Evolutionary conservation across 164 flowering plant species (phyloP), one percentile per base, ranked within the genome.

Genomic region (Stephania yunnanensis): DNA sequence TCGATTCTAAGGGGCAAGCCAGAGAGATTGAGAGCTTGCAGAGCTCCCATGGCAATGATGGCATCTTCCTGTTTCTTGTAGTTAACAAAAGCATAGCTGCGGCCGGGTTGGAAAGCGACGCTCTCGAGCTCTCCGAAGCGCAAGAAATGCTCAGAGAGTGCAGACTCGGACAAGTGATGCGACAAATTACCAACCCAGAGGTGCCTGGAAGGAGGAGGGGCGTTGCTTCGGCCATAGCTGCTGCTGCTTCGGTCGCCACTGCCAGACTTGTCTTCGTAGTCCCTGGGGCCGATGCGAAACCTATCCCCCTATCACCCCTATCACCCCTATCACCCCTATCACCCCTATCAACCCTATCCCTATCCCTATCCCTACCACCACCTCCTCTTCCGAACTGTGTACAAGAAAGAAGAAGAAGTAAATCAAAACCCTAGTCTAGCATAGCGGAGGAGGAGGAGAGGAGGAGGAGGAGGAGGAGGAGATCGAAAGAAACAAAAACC

Each of bases 111-210:
- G 76, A 93, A 89, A 10, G 91, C 92, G 0, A 93, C 78, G 64
- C 84, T 90, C 9, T 93, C 97, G 1, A 95, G 81, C 50, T 90
- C 91, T 20, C 99, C 99, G 70, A 87, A 95, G 69, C 79, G 82
- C 58, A 82, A n/a, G 68, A 93, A 95, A 15, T 84, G 86, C 71
- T 84, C 85, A 0, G 86, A 74, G 15, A 95, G 82, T 30, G 80
- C 81, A 2, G 58, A 64, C 81, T 91, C 90, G 0, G 71, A 64
- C 1, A 93, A 61, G 53, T 72, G 83, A 22, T 84, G 91, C 1
- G 90, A 81, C 53, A 95, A 79, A 78, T 95, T 95, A 25, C 97
- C 97, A 48, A 93, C 97, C 99, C 99, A 95, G 7, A 95, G 89
- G 78, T 89, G 93, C 31, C 99, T 80, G 0, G 97, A 93, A 0